Evolutionary conservation across 495 filamentous ascomycete genomes (phyloP), one percentile per base, ranked within the genome.

Genomic region (Alectoria sarmentosa): DNA sequence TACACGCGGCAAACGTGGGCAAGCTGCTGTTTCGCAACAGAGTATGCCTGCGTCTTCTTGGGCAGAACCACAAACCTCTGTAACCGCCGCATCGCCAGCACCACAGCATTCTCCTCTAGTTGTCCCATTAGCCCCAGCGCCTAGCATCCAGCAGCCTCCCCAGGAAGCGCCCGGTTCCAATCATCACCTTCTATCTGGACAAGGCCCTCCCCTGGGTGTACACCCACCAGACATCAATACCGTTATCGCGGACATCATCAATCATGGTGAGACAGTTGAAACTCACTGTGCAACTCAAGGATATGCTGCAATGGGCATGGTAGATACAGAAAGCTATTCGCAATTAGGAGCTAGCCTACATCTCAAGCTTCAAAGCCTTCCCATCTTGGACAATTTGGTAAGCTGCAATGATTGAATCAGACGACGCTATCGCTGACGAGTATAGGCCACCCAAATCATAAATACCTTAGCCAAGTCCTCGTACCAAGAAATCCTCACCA

Each of bases 301-400:
- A 1, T 64, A 59, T 32, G 48, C 52, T 44, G 62, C 37, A n/a
- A 72, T 80, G 67, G 76, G 76, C 23, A 73, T 75, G 41, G 70
- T 70, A 26, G 73, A 77, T 9, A 69, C 73, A 21, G 76, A 73
- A 63, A 76, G 74, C 23, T 73, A 76, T 70, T 72, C 76, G 1
- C 78, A 79, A 60, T 70, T 81, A 37, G 83, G 84, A 64, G 79
- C 84, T 62, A 85, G 78, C 64, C 77, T 79, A 41, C 82, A 86
- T 49, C 71, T 90, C 67, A 84, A 86, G 69, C 81, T 87, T 39
- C 82, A 88, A 70, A 89, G 86, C 69, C 71, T 91, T 57, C 86
- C 88, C 13, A 86, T 91, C 48, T 73, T 91, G 37, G 88, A 90
- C 57, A 90, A 88, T 67, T 69, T 91, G 70, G 88, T 90, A 76